Conservation (phyloP, 2,329 filamentous ascomycete genomes). For the Colletotrichum sp. region DNA sequence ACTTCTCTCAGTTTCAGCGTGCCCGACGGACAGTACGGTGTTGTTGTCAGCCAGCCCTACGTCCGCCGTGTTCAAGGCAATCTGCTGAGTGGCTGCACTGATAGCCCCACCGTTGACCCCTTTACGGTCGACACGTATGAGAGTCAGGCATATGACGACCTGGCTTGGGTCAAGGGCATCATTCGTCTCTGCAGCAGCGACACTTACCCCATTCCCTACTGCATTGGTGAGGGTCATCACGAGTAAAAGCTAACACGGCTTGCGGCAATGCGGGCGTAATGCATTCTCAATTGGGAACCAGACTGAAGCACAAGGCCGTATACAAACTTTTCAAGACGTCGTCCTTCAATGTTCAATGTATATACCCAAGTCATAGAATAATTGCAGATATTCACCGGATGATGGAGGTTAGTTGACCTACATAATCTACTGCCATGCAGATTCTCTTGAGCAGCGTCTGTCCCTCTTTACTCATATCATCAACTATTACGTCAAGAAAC, state of each 20-base stretch:
- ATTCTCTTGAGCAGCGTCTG: too few species aligned
- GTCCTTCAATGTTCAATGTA: background rate
- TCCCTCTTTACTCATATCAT: too few species aligned
- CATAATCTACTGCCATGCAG: too few species aligned
- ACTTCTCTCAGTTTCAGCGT: conserved; percentile 34
- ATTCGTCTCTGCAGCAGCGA: conserved; percentile 41
- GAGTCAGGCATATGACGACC: conserved; percentile 31
- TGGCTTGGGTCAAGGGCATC: conserved; percentile 44
- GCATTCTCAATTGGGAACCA: background rate
- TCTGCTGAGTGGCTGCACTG: conserved; percentile 36
- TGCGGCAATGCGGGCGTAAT: background rate
- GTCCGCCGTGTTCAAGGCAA: conserved; percentile 35
- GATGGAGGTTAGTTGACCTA: background rate
- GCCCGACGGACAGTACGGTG: conserved; percentile 38
- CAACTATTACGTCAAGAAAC: too few species aligned
- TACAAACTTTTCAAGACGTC: background rate
- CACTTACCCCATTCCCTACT: conserved; percentile 39
- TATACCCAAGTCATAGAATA: background rate
- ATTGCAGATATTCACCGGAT: background rate
- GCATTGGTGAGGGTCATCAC: conserved; percentile 35
- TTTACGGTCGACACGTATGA: conserved; percentile 39
- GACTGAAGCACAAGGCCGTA: background rate
- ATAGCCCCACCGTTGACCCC: conserved; percentile 25
- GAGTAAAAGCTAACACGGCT: background rate
- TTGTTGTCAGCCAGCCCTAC: conserved; percentile 41